Conservation (phyloP, 2,329 filamentous ascomycete genomes). For the Microcyclospora tardicrescens region DNA sequence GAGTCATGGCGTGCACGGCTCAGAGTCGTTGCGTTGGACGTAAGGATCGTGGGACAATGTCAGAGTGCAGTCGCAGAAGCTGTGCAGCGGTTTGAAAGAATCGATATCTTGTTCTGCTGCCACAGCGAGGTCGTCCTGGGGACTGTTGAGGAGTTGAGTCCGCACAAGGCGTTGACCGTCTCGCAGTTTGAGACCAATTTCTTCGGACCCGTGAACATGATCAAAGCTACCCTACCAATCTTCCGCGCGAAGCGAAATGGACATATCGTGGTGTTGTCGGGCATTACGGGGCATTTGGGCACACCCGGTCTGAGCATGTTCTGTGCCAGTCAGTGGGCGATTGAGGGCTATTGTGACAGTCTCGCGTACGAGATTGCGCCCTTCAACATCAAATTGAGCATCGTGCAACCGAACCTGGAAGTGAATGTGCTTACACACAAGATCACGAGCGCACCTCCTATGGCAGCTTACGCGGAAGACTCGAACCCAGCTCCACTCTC, state of each 20-base stretch:
- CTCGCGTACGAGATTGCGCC: slow-evolving; percentile 89
- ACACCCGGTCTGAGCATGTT: slow-evolving; percentile 86
- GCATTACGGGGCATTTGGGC: slow-evolving; percentile 82
- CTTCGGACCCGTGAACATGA: slow-evolving; percentile 91
- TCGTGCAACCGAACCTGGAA: slow-evolving; percentile 91
- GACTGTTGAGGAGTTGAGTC: slow-evolving; percentile 77
- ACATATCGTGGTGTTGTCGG: slow-evolving; percentile 80
- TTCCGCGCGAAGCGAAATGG: slow-evolving; percentile 71
- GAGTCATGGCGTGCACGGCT: slow-evolving; percentile 74
- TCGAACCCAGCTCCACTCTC: slow-evolving; percentile 67
- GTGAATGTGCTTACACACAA: slow-evolving; percentile 77
- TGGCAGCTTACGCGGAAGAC: slow-evolving; percentile 55
- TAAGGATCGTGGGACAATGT: slow-evolving; percentile 54
- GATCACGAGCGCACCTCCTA: slow-evolving; percentile 68
- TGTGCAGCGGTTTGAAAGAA: slow-evolving; percentile 66
- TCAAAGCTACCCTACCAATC: slow-evolving; percentile 71
- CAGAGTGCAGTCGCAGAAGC: slow-evolving; percentile 80
- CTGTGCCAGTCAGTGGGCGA: slow-evolving; percentile 83
- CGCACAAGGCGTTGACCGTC: slow-evolving; percentile 60
- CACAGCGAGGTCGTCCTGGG: slow-evolving; percentile 82
- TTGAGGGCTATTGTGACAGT: slow-evolving; percentile 90
- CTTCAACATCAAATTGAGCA: slow-evolving; percentile 92
- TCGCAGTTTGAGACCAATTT: slow-evolving; percentile 93
- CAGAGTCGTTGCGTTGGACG: slow-evolving; percentile 46
- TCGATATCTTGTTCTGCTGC: slow-evolving; percentile 85